These are phyloP conservation scores for Agastache rugosa DNA, from an alignment of 257 asterid genomes.

Conservation along the genomic window DNA sequence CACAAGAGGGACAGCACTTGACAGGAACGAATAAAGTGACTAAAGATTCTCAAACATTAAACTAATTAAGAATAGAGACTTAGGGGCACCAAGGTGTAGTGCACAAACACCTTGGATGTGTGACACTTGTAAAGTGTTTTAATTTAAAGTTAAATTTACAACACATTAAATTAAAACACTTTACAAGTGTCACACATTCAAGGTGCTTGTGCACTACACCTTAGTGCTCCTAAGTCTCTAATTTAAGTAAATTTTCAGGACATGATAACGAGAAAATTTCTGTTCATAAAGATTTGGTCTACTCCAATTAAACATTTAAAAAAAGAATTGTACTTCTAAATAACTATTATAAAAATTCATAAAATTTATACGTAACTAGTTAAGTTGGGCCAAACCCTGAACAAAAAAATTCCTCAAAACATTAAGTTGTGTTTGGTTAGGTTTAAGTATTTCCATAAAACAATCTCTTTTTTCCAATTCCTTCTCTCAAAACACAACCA, in stretches of 20 bases:
- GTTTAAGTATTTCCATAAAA: not conserved
- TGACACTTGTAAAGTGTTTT: too few species aligned
- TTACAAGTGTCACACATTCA: too few species aligned
- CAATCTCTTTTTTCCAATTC: not conserved
- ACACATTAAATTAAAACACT: too few species aligned
- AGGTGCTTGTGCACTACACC: too few species aligned
- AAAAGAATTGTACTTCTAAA: not conserved
- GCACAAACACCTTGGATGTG: too few species aligned
- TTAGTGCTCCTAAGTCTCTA: too few species aligned
- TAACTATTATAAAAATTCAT: not conserved
- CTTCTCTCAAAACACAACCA: not conserved
- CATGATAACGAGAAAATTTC: slow-evolving; percentile 37
- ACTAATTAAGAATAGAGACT: slow-evolving; percentile 14
- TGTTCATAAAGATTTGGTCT: not conserved
- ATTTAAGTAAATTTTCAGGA: not conserved
- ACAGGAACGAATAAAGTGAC: slow-evolving; percentile 33
- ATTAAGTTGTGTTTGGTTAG: slow-evolving; percentile 2
- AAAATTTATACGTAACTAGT: not conserved
- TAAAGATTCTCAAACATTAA: slow-evolving; percentile 37
- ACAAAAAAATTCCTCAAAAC: not conserved
- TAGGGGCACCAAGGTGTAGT: too few species aligned
- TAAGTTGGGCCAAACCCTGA: slow-evolving; percentile 8
- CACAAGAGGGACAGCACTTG: slow-evolving; percentile 26
- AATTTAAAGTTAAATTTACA: too few species aligned
- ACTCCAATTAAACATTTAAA: not conserved